Evolutionary conservation across 768 basidiomycete species (phyloP).

Genomic region (Austroboletus eburneus): DNA sequence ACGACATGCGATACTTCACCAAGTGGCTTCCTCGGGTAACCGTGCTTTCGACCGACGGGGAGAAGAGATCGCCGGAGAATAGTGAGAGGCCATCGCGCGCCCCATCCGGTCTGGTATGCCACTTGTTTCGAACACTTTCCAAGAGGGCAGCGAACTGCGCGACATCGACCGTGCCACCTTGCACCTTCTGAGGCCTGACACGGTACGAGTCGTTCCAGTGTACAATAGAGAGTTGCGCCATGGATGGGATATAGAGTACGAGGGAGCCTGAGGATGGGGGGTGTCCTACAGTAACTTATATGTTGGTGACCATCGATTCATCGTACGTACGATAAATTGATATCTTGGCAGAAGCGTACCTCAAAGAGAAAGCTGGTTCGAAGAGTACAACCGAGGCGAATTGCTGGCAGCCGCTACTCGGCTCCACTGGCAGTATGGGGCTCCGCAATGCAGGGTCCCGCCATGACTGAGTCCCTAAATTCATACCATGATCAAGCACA

Average conservation of each 20-base stretch:
- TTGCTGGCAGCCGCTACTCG: no score
- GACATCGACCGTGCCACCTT: conserved; percentile 65
- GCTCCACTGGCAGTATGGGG: no score
- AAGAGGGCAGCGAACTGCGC: conserved; percentile 45
- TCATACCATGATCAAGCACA: no score
- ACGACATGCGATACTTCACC: conserved; percentile 39
- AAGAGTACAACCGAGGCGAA: no score
- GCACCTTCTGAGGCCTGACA: conserved; percentile 62
- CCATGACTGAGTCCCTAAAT: no score
- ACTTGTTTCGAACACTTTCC: conserved; percentile 50
- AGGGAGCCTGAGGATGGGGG: not conserved
- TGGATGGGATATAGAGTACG: conserved; percentile 4
- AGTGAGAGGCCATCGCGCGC: conserved; percentile 64
- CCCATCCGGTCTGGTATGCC: conserved; percentile 34
- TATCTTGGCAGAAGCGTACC: no score
- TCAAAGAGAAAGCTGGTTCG: no score
- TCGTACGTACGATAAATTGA: no score
- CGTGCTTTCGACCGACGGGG: conserved; percentile 62
- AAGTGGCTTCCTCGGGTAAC: conserved; percentile 83
- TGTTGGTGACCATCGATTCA: no score
- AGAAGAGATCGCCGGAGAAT: conserved; percentile 87
- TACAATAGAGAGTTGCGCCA: conserved; percentile 39
- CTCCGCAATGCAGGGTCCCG: no score
- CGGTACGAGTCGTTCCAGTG: conserved; percentile 83
- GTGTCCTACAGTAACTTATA: no score